Evolutionary conservation across 176 grass and related monocot species (phyloP).

Genomic region (Secale cereale): DNA sequence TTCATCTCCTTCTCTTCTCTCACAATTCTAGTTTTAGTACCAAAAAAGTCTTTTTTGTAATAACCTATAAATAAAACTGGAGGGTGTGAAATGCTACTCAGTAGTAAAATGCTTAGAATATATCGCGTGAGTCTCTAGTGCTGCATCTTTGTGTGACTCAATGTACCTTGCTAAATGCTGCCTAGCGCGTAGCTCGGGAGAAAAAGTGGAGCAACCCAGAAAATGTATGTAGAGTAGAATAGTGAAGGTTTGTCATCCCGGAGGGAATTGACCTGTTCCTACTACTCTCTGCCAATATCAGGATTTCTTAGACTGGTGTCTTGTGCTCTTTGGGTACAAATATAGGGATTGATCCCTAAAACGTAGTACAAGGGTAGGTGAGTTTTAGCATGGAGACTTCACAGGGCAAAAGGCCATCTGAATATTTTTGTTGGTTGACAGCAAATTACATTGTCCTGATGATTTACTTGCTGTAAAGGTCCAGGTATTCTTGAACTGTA

Average conservation of each 20-base stretch:
- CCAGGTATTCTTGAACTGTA: neutral
- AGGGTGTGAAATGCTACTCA: too few relatives aligned
- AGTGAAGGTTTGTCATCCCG: neutral
- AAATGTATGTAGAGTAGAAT: neutral
- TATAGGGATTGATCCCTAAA: neutral
- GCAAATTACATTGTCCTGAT: neutral
- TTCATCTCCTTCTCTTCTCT: neutral
- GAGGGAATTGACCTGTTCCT: too few relatives aligned
- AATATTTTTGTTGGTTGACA: neutral
- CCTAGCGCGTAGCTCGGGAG: neutral
- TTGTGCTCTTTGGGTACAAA: neutral
- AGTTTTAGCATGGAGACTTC: neutral
- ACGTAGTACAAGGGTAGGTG: neutral
- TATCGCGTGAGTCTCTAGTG: neutral
- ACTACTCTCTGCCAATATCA: neutral
- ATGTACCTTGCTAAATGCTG: neutral
- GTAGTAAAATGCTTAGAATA: neutral
- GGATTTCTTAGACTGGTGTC: neutral
- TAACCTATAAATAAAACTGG: too few relatives aligned
- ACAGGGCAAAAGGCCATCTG: neutral
- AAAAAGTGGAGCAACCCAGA: neutral
- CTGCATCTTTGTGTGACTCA: neutral
- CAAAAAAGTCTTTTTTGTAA: neutral
- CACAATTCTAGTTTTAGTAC: neutral
- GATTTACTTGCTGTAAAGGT: neutral